Evolutionary conservation across 148 eudicot genomes (phyloP), one percentile per base, ranked within the genome.

Genomic region (Hydrangea macrophylla): DNA sequence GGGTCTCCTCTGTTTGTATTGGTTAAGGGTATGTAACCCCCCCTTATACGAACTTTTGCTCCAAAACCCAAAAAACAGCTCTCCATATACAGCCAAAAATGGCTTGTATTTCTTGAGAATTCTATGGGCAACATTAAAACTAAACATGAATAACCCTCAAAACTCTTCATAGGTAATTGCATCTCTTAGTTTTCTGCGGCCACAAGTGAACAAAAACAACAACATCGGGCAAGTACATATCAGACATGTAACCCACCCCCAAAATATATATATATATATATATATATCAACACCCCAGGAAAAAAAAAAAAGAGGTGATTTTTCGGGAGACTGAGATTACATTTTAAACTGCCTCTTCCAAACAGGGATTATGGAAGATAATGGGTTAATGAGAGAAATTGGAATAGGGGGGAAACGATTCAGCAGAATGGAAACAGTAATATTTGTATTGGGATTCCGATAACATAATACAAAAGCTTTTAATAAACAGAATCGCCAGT

Each of bases 131-230:
- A 66, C 75, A 58, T 75, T 59, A 37, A 27, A 70, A 40, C 53
- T 63, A 31, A 67, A 79, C 88, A 84, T 84, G 68, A 58, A 75
- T 64, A 50, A 73, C 65, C 37, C 62, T 17, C 60, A 73, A 69
- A 63, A 5, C 44, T 55, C 60, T 55, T 67, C 60, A 37, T 35
- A 37, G 33, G 26, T 27, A 55, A 5, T 0, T 55, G n/a, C 24
- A 10, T 54, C 23, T 4, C 13, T 44, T 9, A 22, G 22, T 51
- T 24, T n/a, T 54, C 55, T 32, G 35, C 15, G 28, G 13, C 37
- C 23, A 24, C 32, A 24, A 22, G 48, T 22, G 2, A 54, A 23
- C 59, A 28, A 65, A 22, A 32, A 18, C 36, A 37, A 35, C 33
- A 25, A 31, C 58, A 33, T 24, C 26, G 54, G 7, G 36, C 70